phyloP scores from a whole-genome alignment of 2,329 filamentous ascomycete genomes.

The Macroventuria anomochaeta region DNA sequence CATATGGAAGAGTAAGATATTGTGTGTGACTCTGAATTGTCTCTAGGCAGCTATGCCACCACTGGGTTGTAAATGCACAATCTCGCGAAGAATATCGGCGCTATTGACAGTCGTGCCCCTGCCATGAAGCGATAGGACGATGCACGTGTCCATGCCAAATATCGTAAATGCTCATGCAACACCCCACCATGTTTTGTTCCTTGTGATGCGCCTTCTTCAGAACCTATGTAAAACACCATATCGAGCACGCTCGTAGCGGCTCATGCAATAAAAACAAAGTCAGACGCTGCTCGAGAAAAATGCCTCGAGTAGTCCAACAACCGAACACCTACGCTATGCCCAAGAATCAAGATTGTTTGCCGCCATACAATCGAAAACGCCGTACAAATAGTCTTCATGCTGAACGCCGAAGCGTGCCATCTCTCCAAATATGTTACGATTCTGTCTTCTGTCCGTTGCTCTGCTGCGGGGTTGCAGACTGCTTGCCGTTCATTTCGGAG shows the following conservation, averaged over 20 bases:
- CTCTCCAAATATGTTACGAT: constrained; percentile 16
- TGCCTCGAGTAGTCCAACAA: constrained; percentile 30
- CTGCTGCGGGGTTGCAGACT: constrained; percentile 25
- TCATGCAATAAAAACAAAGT: constrained; percentile 29
- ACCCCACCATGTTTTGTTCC: constrained; percentile 23
- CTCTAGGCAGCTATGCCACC: constrained; percentile 13
- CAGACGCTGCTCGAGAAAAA: constrained; percentile 26
- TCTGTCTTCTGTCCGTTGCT: constrained; percentile 38
- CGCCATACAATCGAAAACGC: constrained; percentile 32
- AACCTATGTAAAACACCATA: constrained; percentile 24
- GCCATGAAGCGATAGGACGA: constrained; percentile 9
- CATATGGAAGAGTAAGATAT: neutral
- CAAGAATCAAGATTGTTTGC: constrained; percentile 30
- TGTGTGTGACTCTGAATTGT: constrained; percentile 4
- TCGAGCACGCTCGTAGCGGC: constrained; percentile 18
- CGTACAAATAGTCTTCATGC: constrained; percentile 7
- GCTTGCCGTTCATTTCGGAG: constrained; percentile 40
- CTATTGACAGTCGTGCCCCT: constrained; percentile 14
- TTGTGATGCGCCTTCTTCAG: constrained; percentile 26
- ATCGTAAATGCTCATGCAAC: constrained; percentile 27
- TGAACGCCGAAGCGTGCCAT: constrained; percentile 12
- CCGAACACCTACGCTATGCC: constrained; percentile 48
- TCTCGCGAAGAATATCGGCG: constrained; percentile 14
- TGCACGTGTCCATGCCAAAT: constrained; percentile 22
- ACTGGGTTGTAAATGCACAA: constrained; percentile 6